phyloP scores from a whole-genome alignment of 805 yeast species.

The Ogataea sp. region DNA sequence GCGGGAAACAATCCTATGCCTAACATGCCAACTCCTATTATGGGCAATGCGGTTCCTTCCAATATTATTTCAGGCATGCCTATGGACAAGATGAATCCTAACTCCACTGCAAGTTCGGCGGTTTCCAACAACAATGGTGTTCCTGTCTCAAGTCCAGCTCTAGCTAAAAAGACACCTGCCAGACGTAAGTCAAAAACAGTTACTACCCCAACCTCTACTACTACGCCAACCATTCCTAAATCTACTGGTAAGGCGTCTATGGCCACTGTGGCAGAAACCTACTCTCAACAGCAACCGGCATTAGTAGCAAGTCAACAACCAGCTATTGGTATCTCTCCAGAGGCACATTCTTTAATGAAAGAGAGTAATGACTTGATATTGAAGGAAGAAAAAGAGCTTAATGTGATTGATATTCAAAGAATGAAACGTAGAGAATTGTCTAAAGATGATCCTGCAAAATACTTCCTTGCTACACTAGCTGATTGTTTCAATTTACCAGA shows the following conservation, averaged over 20 bases:
- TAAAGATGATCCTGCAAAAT: conserved; percentile 35
- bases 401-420: conserved; percentile 30
- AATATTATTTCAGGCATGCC: too few species aligned
- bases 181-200: conserved; percentile 15
- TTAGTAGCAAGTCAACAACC: too few species aligned
- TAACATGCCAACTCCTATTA: too few species aligned
- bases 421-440: conserved; percentile 39
- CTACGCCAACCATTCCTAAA: conserved; percentile 6
- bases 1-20: too few species aligned
- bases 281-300: conserved; percentile 4
- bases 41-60: too few species aligned
- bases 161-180: conserved; percentile 15
- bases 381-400: conserved; percentile 20
- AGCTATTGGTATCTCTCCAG: conserved; percentile 13
- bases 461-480: conserved; percentile 42
- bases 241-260: not conserved
- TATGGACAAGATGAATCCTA: too few species aligned
- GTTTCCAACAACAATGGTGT: too few species aligned
- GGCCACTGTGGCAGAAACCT: conserved; percentile 6
- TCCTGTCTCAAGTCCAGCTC: conserved; percentile 6
- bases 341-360: conserved; percentile 20
- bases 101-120: too few species aligned
- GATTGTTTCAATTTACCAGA: conserved; percentile 41
- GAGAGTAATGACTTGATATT: conserved; percentile 21
- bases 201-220: conserved; percentile 10